Percentiles rank a stretch among this genome's conserved stretches.
Conservation (phyloP, 2,329 filamentous ascomycete species). For the Colletotrichum australisinense region DNA sequence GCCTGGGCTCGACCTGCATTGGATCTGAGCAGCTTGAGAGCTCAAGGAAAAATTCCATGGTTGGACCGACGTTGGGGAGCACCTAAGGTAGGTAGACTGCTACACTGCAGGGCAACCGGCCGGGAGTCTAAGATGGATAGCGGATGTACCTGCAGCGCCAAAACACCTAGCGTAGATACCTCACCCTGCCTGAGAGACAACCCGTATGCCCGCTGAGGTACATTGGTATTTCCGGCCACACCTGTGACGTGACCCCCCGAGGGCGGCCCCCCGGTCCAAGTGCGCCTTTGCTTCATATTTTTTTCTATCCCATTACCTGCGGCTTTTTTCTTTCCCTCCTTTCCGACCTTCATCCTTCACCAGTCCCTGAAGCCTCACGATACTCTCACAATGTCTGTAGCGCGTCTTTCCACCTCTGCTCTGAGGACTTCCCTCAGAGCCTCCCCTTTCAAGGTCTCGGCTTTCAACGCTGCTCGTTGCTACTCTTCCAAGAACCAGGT, state of each 20-base stretch:
- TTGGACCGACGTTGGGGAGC: constrained; percentile 29
- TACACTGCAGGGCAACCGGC: constrained; percentile 15
- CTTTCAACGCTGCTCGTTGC: constrained; percentile 86
- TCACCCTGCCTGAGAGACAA: constrained; percentile 13
- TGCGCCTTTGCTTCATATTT: constrained; percentile 34
- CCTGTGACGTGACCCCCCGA: constrained; percentile 35
- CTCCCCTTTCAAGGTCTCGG: constrained; percentile 74
- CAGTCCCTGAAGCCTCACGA: constrained; percentile 38
- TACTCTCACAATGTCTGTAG: constrained; percentile 77
- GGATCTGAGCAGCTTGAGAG: background rate
- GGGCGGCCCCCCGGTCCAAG: constrained; percentile 28
- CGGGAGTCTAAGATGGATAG: background rate
- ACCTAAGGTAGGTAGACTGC: too few species aligned
- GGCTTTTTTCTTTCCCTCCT: constrained; percentile 41
- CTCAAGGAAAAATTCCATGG: constrained; percentile 21
- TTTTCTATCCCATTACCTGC: constrained; percentile 36
- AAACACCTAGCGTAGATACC: constrained; percentile 16
- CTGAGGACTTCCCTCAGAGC: constrained; percentile 81
- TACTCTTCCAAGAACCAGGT: constrained; percentile 96
- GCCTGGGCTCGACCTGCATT: background rate
- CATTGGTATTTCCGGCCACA: constrained; percentile 32
- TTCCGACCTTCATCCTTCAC: constrained; percentile 42
- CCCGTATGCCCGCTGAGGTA: constrained; percentile 30
- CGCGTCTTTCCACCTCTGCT: constrained; percentile 84
- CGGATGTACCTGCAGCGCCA: constrained; percentile 21